Conservation (phyloP, 129 eudicot genomes). For the Flaveria trinervia region DNA sequence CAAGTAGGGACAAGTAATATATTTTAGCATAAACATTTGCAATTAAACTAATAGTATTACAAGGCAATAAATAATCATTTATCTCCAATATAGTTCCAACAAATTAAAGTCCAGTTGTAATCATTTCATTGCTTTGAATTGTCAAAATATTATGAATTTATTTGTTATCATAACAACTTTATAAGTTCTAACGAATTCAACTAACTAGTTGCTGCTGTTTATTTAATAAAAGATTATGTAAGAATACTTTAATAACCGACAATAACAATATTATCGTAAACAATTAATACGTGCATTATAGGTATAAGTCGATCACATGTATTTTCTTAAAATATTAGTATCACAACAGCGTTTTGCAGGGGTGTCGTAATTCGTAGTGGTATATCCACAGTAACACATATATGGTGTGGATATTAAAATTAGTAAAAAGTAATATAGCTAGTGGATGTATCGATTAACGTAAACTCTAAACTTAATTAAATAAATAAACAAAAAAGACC, state of each 20-base stretch:
- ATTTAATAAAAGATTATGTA: background rate
- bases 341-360: no score
- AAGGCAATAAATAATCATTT: background rate
- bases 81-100: background rate
- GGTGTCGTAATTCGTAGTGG: no score
- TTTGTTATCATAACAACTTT: slow-evolving; percentile 15
- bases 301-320: background rate
- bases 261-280: background rate
- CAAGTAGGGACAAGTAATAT: slow-evolving; percentile 1
- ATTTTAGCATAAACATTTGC: background rate
- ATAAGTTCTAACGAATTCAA: background rate
- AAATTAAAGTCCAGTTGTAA: background rate
- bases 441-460: no score
- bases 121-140: background rate
- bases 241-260: background rate
- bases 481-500: no score
- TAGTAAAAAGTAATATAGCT: no score
- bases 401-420: no score
- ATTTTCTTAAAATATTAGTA: no score
- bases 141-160: slow-evolving; percentile 8
- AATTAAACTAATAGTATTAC: slow-evolving; percentile 6
- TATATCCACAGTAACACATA: no score
- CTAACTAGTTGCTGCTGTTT: slow-evolving; percentile 13
- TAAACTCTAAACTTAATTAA: no score
- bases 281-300: background rate